These are phyloP conservation scores for Gracilaria gracilis DNA, from an alignment of 23 red algal species.

Conservation along the genomic window DNA sequence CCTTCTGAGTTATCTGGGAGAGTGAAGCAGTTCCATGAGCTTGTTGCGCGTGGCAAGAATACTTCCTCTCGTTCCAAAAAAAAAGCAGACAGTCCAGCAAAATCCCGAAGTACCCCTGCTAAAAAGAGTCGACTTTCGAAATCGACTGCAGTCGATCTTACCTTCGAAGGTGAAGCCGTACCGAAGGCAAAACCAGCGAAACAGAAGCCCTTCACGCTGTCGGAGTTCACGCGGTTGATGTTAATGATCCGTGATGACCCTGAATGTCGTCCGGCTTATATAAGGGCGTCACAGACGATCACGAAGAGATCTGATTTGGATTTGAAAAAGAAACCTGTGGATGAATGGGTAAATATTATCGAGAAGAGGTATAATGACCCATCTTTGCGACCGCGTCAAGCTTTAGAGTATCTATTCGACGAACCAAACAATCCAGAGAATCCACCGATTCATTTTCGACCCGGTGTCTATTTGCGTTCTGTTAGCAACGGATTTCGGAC, in stretches of 20 bases:
- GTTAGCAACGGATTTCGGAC: constrained; percentile 1
- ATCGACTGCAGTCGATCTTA: background rate
- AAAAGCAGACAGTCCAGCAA: background rate
- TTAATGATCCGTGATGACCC: no score
- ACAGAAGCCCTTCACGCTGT: constrained; percentile 9
- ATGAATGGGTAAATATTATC: background rate
- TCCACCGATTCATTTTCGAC: background rate
- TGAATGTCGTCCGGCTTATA: no score
- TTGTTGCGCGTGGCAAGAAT: background rate
- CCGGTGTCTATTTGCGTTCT: background rate
- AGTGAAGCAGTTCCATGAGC: background rate
- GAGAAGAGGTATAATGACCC: background rate
- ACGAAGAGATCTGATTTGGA: background rate
- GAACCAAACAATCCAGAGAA: background rate
- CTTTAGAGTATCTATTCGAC: background rate
- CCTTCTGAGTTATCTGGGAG: background rate
- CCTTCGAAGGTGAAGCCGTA: background rate
- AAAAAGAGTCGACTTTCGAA: background rate
- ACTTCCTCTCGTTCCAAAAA: background rate
- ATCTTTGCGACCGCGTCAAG: background rate
- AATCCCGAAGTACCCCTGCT: background rate
- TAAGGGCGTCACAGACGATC: background rate
- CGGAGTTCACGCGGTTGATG: constrained; percentile 16
- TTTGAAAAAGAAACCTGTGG: background rate
- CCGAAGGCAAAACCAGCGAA: background rate